A percentile compares a stretch with the other conserved stretches of the same genome.
These are phyloP conservation scores for Paecilomyces niveus DNA, from an alignment of 2,329 filamentous ascomycete genomes.

Conservation along the genomic window DNA sequence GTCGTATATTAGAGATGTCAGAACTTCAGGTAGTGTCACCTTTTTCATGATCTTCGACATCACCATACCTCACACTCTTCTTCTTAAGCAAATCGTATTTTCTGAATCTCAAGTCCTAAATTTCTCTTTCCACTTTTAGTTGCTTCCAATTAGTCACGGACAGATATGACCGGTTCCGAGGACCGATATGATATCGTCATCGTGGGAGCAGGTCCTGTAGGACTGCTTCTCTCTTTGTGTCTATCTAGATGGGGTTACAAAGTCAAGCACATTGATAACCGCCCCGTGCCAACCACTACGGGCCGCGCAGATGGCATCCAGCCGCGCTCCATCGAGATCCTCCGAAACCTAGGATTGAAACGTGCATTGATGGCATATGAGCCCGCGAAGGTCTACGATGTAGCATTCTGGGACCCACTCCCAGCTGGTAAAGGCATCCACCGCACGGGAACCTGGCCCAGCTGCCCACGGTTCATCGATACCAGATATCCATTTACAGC, in stretches of 20 bases:
- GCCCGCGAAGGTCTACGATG: conserved; percentile 75
- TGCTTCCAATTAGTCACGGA: not conserved
- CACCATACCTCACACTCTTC: not conserved
- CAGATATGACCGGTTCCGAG: conserved; percentile 19
- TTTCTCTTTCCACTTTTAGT: conserved; percentile 4
- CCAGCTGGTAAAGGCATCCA: conserved; percentile 47
- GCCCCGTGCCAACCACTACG: conserved; percentile 74
- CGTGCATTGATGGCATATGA: conserved; percentile 79
- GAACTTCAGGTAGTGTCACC: not conserved
- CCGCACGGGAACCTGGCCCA: conserved; percentile 67
- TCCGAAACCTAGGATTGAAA: conserved; percentile 86
- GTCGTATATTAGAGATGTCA: not conserved
- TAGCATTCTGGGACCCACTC: conserved; percentile 58
- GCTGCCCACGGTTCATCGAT: conserved; percentile 75
- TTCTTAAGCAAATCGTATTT: not conserved
- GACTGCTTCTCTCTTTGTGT: conserved; percentile 79
- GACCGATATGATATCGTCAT: conserved; percentile 67
- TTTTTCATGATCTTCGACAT: not conserved
- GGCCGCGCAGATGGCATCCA: conserved; percentile 90
- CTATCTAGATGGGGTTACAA: conserved; percentile 89
- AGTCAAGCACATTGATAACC: conserved; percentile 91
- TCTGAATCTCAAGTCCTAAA: not conserved
- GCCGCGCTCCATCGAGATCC: conserved; percentile 76
- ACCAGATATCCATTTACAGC: conserved; percentile 59
- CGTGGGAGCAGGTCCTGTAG: conserved; percentile 81